A percentile compares a stretch with the other conserved stretches of the same genome.
Conservation (phyloP, 2,329 filamentous ascomycete genomes). For the Biscogniauxia marginata region DNA sequence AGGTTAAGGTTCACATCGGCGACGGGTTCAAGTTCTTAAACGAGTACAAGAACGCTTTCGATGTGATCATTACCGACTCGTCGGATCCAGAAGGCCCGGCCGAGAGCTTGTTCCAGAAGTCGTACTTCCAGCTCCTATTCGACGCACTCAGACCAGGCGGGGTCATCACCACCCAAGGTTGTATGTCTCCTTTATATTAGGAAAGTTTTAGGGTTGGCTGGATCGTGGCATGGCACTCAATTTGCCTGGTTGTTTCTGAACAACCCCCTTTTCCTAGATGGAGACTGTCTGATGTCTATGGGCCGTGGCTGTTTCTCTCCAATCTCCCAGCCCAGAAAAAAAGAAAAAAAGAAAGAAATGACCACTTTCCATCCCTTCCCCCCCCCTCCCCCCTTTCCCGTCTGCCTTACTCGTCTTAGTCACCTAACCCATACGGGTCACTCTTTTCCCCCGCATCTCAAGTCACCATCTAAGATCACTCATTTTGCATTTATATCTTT, state of each 20-base stretch:
- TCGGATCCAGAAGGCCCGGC: constrained; percentile 96
- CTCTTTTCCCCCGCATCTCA: not conserved
- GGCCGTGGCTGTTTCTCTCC: constrained; percentile 8
- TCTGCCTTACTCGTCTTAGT: not conserved
- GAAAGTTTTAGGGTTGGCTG: constrained; percentile 27
- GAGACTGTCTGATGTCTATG: constrained; percentile 11
- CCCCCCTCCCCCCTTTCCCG: not conserved
- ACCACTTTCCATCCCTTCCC: not conserved
- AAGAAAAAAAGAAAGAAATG: constrained; percentile 21
- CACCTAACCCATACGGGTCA: not conserved
- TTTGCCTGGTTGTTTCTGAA: constrained; percentile 33
- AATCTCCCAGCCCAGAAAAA: constrained; percentile 25
- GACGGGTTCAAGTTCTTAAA: constrained; percentile 99
- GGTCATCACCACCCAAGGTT: constrained; percentile 99
- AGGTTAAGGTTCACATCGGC: constrained; percentile 87
- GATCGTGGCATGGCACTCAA: constrained; percentile 27
- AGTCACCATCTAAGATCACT: not conserved
- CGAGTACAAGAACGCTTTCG: constrained; percentile 95
- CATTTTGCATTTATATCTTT: not conserved
- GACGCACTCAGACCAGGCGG: constrained; percentile 90
- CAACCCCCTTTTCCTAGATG: constrained; percentile 18
- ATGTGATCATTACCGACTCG: constrained; percentile 99
- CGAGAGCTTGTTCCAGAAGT: constrained; percentile 96
- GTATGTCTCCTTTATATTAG: constrained; percentile 76
- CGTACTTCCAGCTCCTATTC: constrained; percentile 93